These are phyloP conservation scores for Fusarium cyanostomum DNA, from an alignment of 2,329 filamentous ascomycete species.

Conservation along the genomic window DNA sequence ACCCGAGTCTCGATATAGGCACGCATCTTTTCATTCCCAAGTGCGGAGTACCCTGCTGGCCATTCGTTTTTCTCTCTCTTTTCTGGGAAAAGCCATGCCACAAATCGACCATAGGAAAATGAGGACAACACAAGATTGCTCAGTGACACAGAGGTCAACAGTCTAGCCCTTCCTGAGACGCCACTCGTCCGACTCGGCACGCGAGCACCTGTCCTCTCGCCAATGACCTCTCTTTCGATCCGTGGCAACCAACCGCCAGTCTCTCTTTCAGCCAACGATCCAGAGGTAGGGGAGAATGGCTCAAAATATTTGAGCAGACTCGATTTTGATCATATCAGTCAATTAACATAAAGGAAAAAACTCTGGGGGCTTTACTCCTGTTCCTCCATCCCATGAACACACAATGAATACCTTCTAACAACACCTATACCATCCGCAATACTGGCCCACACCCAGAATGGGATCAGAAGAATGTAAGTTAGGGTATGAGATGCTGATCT, in stretches of 20 bases:
- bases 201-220: neutral
- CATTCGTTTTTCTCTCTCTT: too few species aligned
- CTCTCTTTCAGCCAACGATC: neutral
- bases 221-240: neutral
- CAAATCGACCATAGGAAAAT: too few species aligned
- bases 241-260: neutral
- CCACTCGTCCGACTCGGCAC: conserved; percentile 1
- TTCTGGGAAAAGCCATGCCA: too few species aligned
- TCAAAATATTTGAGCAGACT: too few species aligned
- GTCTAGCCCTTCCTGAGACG: neutral
- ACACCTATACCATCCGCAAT: conserved; percentile 20
- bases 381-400: neutral
- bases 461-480: conserved; percentile 15
- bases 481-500: conserved; percentile 17
- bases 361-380: neutral
- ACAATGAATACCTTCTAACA: conserved; percentile 8
- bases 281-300: too few species aligned
- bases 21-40: too few species aligned
- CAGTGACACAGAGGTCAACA: neutral
- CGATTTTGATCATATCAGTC: conserved; percentile 10
- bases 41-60: too few species aligned
- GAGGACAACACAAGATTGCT: too few species aligned
- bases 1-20: too few species aligned
- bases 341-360: conserved; percentile 21
- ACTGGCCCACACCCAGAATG: conserved; percentile 2